Evolutionary conservation across 345 rosid genomes (phyloP).

Genomic region (Corymbia maculata): DNA sequence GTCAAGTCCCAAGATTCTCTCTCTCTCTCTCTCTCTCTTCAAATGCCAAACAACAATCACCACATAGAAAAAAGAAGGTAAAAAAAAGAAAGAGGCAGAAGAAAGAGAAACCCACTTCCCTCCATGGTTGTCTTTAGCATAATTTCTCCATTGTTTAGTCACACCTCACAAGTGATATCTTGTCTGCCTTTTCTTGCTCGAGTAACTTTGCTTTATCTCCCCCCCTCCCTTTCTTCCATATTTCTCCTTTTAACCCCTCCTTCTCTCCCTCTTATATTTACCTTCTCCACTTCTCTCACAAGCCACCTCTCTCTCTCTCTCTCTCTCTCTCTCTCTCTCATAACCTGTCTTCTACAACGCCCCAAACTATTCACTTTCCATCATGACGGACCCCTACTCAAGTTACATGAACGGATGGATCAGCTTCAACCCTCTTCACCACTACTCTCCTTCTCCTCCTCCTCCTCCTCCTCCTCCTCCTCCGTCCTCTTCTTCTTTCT

Average conservation of each 20-base stretch:
- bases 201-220: background rate
- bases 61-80: background rate
- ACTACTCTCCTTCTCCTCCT: background rate
- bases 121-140: slow-evolving; percentile 10
- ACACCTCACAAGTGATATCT: slow-evolving; percentile 34
- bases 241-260: slow-evolving; percentile 12
- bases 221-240: slow-evolving; percentile 26
- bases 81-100: background rate
- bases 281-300: slow-evolving; percentile 2
- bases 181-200: slow-evolving; percentile 10
- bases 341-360: slow-evolving; percentile 1
- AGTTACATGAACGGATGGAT: background rate
- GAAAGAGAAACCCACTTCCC: background rate
- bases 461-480: background rate
- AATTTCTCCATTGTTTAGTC: slow-evolving; percentile 30
- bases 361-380: background rate
- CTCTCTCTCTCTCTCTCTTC: slow-evolving; percentile 3
- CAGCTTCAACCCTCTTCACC: slow-evolving; percentile 10
- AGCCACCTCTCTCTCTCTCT: slow-evolving; percentile 5
- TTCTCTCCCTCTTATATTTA: background rate
- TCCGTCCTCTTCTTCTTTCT: background rate
- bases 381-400: slow-evolving; percentile 3
- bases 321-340: background rate
- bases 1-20: slow-evolving; percentile 35
- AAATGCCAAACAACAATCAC: background rate